phyloP scores from a whole-genome alignment of 225 moss, liverwort and hornwort genomes.

The Antitrichia curtipendula region DNA sequence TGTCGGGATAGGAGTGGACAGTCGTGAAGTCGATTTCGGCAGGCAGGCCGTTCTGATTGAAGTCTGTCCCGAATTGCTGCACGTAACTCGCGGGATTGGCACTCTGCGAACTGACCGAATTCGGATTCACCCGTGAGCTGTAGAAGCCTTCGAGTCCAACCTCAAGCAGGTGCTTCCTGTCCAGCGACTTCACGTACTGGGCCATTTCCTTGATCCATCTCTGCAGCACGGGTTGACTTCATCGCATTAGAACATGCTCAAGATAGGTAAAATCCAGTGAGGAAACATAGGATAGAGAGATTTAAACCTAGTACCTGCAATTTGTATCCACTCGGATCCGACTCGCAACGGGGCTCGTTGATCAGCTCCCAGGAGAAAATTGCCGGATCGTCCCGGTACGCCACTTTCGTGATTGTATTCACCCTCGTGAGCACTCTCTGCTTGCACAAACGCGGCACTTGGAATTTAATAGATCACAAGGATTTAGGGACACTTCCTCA shows the following conservation, averaged over 20 bases:
- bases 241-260: background rate
- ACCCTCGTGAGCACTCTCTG: slow-evolving; percentile 43
- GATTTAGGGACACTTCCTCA: background rate
- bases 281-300: background rate
- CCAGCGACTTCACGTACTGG: slow-evolving; percentile 43
- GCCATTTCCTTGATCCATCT: slow-evolving; percentile 61
- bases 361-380: slow-evolving; percentile 69
- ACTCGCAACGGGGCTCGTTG: slow-evolving; percentile 54
- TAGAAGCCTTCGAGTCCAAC: slow-evolving; percentile 69
- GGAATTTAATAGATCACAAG: background rate
- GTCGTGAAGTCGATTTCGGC: slow-evolving; percentile 40
- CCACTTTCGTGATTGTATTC: slow-evolving; percentile 35
- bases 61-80: slow-evolving; percentile 41
- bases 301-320: slow-evolving; percentile 11
- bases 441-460: background rate
- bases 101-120: background rate
- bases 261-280: background rate
- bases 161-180: slow-evolving; percentile 35
- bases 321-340: slow-evolving; percentile 31
- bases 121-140: slow-evolving; percentile 10
- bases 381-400: slow-evolving; percentile 46
- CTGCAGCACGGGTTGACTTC: slow-evolving; percentile 1
- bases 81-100: slow-evolving; percentile 32
- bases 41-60: slow-evolving; percentile 11
- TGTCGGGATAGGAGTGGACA: slow-evolving; percentile 63